Conservation (phyloP, 2,329 filamentous ascomycete genomes). For the Fonsecaea erecta region DNA sequence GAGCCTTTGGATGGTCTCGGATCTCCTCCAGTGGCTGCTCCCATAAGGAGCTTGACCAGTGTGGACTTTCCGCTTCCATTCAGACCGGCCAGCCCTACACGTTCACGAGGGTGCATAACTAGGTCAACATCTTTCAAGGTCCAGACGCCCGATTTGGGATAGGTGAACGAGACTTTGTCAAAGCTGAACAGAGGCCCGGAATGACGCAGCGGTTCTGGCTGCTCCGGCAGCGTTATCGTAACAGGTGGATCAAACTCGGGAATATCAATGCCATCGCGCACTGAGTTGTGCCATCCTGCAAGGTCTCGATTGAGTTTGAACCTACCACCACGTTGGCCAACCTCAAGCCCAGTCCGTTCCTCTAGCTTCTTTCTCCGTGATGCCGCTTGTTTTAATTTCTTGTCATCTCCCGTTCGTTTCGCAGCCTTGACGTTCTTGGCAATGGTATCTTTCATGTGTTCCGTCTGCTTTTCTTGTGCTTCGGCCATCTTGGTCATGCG, state of each 20-base stretch:
- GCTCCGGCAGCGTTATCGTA: slow-evolving; percentile 26
- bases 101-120: slow-evolving; percentile 72
- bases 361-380: slow-evolving; percentile 84
- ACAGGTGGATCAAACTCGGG: slow-evolving; percentile 58
- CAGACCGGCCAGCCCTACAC: slow-evolving; percentile 75
- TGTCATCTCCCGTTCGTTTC: slow-evolving; percentile 78
- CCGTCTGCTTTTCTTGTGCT: slow-evolving; percentile 77
- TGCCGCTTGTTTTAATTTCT: slow-evolving; percentile 83
- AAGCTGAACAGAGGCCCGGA: slow-evolving; percentile 74
- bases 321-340: slow-evolving; percentile 70
- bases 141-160: slow-evolving; percentile 52
- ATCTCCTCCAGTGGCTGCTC: slow-evolving; percentile 48
- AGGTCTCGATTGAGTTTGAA: slow-evolving; percentile 83
- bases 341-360: slow-evolving; percentile 76
- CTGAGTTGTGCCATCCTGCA: slow-evolving; percentile 62
- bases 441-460: slow-evolving; percentile 80
- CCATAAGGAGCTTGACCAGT: slow-evolving; percentile 72
- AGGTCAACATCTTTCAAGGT: slow-evolving; percentile 69
- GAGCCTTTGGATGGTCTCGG: slow-evolving; percentile 62
- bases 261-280: slow-evolving; percentile 72
- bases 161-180: slow-evolving; percentile 71
- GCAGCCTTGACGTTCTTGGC: slow-evolving; percentile 74
- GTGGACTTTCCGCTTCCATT: slow-evolving; percentile 86
- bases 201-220: slow-evolving; percentile 67
- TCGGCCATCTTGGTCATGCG: slow-evolving; percentile 77